Evolutionary conservation across 1,284 basidiomycete species (phyloP), one percentile per base, ranked within the genome.

Genomic region (Trametes polyzona): DNA sequence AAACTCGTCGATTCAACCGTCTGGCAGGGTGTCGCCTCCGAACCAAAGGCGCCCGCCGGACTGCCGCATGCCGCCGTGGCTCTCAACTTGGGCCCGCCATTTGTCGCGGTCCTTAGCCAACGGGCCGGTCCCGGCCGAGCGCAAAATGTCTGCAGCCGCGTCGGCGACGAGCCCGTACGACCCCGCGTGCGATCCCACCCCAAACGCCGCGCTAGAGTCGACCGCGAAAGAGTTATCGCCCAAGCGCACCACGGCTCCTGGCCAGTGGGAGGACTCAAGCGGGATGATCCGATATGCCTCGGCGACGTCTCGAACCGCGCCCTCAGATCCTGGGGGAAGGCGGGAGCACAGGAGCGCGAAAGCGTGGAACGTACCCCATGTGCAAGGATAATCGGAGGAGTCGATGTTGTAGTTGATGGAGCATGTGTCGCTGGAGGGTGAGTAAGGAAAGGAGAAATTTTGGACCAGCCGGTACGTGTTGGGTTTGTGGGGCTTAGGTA

Each of bases 341-440:
- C 41, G n/a, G 0, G 57, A 44, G 5, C 78, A 63, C 0, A 75
- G 12, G 0, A 71, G 40, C 0, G 58, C 67, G 0, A 74, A 55
- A 0, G 67, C 55, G 0, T 49, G 12, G 52, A 79, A 78, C 0
- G 76, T 74, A 0, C 77, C 76, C 75, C 75, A 81, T 0, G 70
- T 71, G 58, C 73, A 77, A 0, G 73, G 75, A 57, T 69, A 81
- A 1, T 61, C 10, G n/a, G 69, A 47, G 0, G 76, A 62, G 27
- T 75, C 35, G 6, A 77, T 74, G 17, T 32, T 10, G 0, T 55
- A 69, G 52, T 80, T 81, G 33, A 81, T 71, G 0, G 76, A 79
- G 0, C 42, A 30, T 1, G 52, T 53, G 0, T n/a, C 7, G 3
- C 7, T 6, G 1, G 47, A 10, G 0, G 69, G 67, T 0, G n/a